Conservation (phyloP, 108 stramenopile species). For the Fragilaria radians region DNA sequence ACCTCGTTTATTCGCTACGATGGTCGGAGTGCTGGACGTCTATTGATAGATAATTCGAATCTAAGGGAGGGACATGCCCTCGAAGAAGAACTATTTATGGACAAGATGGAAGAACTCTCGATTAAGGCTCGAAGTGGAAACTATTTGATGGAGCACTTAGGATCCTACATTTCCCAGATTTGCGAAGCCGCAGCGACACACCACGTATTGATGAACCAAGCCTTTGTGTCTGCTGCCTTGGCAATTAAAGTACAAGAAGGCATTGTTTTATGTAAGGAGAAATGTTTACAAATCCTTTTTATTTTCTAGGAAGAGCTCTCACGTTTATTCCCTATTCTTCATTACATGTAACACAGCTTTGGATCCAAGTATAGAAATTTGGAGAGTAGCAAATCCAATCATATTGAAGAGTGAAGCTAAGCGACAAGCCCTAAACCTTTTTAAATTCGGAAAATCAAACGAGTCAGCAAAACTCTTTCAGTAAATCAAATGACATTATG, state of each 20-base stretch:
- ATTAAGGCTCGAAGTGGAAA: constrained; percentile 23
- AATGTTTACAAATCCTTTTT: not conserved
- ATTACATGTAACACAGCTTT: constrained; percentile 29
- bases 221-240: constrained; percentile 48
- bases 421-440: not conserved
- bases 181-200: constrained; percentile 41
- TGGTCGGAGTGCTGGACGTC: constrained; percentile 36
- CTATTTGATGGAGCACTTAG: constrained; percentile 45
- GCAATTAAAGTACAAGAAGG: constrained; percentile 64
- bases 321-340: too few relatives aligned
- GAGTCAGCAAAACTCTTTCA: too few relatives aligned
- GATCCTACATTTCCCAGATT: constrained; percentile 43
- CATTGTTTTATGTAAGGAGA: constrained; percentile 20
- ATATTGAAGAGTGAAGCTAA: constrained; percentile 37
- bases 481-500: too few relatives aligned
- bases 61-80: constrained; percentile 10
- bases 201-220: constrained; percentile 48
- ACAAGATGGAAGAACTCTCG: constrained; percentile 35
- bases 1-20: constrained; percentile 37
- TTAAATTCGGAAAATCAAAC: not conserved
- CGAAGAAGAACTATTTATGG: constrained; percentile 37
- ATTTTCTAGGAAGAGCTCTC: too few relatives aligned
- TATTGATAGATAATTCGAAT: constrained; percentile 42
- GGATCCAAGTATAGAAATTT: constrained; percentile 39
- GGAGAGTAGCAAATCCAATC: constrained; percentile 44